Percentiles rank a stretch among this genome's conserved stretches.
Evolutionary conservation across 306 rosid genomes (phyloP).

Genomic region (Cucurbita moschata): DNA sequence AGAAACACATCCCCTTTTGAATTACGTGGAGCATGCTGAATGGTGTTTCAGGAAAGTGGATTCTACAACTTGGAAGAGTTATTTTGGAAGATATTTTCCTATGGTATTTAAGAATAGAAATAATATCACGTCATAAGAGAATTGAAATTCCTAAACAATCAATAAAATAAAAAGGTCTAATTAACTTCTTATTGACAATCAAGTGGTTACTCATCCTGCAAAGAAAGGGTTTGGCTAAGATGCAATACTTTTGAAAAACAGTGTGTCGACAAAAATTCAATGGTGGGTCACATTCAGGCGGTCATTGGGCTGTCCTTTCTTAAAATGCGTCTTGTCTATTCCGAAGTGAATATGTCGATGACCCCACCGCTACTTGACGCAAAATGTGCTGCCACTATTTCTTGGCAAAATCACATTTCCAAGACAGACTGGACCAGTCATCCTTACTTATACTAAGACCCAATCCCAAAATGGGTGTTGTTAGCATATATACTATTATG

Average conservation of each 20-base stretch:
- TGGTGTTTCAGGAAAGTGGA: not conserved
- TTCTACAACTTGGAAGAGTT: not conserved
- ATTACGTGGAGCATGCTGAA: not conserved
- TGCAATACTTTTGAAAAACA: slow-evolving; percentile 15
- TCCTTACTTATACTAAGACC: not conserved
- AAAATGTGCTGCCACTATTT: slow-evolving; percentile 19
- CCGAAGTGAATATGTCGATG: slow-evolving; percentile 13
- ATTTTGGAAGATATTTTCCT: not conserved
- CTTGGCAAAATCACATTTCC: slow-evolving; percentile 3
- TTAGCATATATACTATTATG: not conserved
- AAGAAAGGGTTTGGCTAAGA: slow-evolving; percentile 1
- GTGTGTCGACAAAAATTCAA: slow-evolving; percentile 58
- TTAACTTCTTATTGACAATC: not conserved
- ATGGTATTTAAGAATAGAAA: not conserved
- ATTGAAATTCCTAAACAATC: not conserved
- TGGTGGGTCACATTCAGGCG: slow-evolving; percentile 44
- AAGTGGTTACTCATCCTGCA: slow-evolving; percentile 2
- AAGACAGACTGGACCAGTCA: slow-evolving; percentile 2
- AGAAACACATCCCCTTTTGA: not conserved
- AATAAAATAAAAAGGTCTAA: not conserved
- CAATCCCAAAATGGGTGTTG: not conserved
- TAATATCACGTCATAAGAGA: not conserved
- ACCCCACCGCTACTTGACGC: slow-evolving; percentile 17
- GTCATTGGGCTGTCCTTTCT: slow-evolving; percentile 26
- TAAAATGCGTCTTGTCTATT: slow-evolving; percentile 26